These are phyloP conservation scores for Catunica adiposa DNA, from an alignment of 2,329 filamentous ascomycete genomes.

Conservation along the genomic window DNA sequence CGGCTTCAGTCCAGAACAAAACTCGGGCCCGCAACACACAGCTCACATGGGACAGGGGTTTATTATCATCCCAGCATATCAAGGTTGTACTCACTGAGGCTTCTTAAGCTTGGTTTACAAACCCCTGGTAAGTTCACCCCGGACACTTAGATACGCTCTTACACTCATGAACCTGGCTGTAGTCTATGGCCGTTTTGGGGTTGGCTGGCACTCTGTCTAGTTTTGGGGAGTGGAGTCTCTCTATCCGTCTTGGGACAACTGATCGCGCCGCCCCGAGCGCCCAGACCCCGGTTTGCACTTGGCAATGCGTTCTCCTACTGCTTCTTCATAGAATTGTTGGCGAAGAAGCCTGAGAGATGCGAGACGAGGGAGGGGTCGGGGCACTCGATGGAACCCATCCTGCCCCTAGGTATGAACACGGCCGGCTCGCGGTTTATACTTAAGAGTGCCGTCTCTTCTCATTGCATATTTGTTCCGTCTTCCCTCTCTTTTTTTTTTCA, in stretches of 20 bases:
- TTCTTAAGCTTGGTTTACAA: neutral
- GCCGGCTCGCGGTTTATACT: neutral
- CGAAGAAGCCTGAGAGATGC: neutral
- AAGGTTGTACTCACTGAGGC: constrained; percentile 7
- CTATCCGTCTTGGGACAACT: neutral
- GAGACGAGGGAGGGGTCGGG: neutral
- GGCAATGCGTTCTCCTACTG: constrained; percentile 1
- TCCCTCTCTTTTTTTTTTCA: constrained; percentile 11
- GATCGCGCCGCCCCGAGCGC: neutral
- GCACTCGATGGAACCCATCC: neutral
- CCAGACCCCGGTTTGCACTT: constrained; percentile 1
- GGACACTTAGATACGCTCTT: neutral
- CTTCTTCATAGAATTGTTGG: too few species aligned
- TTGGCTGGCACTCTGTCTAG: neutral
- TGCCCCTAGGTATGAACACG: neutral
- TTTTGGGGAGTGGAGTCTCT: neutral
- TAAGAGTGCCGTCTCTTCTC: constrained; percentile 11
- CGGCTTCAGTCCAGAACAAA: neutral
- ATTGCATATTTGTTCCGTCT: constrained; percentile 3
- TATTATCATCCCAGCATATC: neutral
- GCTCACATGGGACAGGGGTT: neutral
- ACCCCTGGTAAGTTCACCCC: neutral
- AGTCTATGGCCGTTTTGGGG: neutral
- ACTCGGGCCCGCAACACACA: neutral
- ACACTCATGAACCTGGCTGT: neutral